Conservation (phyloP, 495 filamentous ascomycete species). For the Neurospora tetraspora region DNA sequence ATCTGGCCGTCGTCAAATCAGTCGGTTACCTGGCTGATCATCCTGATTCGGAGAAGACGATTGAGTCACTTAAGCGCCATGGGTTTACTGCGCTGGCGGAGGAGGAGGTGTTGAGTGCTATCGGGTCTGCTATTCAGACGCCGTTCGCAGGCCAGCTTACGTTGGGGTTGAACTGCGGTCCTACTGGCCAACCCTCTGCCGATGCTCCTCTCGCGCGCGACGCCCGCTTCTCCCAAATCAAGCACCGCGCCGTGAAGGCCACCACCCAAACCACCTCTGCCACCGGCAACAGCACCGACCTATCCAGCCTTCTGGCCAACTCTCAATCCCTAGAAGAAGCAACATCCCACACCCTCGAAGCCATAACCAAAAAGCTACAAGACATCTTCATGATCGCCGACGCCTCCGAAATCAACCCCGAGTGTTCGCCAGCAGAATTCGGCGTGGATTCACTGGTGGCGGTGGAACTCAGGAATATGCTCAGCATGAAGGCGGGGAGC, state of each 20-base stretch:
- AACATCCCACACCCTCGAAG: neutral
- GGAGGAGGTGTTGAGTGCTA: conserved; percentile 13
- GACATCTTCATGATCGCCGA: conserved; percentile 27
- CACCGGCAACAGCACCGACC: conserved; percentile 1
- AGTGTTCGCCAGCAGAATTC: conserved; percentile 19
- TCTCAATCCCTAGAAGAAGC: conserved; percentile 11
- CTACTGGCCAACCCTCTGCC: neutral
- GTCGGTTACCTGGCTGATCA: conserved; percentile 25
- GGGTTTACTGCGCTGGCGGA: conserved; percentile 14
- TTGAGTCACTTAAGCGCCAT: conserved; percentile 12
- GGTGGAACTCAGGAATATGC: conserved; percentile 38
- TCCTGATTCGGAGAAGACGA: conserved; percentile 7
- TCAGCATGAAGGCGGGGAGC: conserved; percentile 21
- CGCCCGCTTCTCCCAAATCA: conserved; percentile 9
- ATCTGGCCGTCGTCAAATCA: conserved; percentile 34
- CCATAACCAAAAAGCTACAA: conserved; percentile 18
- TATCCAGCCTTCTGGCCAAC: conserved; percentile 1
- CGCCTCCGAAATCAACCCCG: conserved; percentile 18
- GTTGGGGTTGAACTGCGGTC: conserved; percentile 18
- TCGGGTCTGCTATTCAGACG: conserved; percentile 14
- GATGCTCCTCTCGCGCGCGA: conserved; percentile 9
- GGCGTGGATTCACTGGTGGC: conserved; percentile 41
- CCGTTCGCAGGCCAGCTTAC: conserved; percentile 13
- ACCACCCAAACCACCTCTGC: neutral
- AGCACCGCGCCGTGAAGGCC: conserved; percentile 1